These are phyloP conservation scores for Aspergillus hiratsukae DNA, from an alignment of 2,329 filamentous ascomycete genomes.

Conservation along the genomic window DNA sequence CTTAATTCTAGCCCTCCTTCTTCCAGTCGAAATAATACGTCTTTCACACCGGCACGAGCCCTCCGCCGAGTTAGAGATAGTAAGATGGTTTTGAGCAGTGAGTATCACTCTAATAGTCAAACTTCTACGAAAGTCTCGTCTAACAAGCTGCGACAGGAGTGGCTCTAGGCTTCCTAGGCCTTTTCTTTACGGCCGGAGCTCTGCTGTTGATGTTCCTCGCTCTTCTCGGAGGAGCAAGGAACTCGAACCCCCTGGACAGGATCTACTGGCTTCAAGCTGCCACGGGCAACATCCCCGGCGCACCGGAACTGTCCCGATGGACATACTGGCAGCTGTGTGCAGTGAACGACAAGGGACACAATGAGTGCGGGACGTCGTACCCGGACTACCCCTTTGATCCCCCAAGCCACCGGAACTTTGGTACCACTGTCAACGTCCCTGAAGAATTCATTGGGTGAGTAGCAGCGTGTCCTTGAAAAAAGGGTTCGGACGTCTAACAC, in stretches of 20 bases:
- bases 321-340: slow-evolving; percentile 85
- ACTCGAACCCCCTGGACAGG: slow-evolving; percentile 58
- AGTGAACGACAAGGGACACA: slow-evolving; percentile 49
- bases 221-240: slow-evolving; percentile 56
- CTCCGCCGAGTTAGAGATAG: background rate
- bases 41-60: background rate
- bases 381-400: slow-evolving; percentile 65
- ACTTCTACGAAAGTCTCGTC: background rate
- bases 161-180: slow-evolving; percentile 52
- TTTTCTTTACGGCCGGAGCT: slow-evolving; percentile 59
- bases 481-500: slow-evolving; percentile 14
- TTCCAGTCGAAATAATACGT: background rate
- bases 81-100: slow-evolving; percentile 31
- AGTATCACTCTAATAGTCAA: slow-evolving; percentile 6
- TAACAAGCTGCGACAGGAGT: slow-evolving; percentile 43
- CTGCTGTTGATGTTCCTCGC: slow-evolving; percentile 63
- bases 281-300: slow-evolving; percentile 67
- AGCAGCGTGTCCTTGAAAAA: slow-evolving; percentile 5
- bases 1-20: background rate
- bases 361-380: slow-evolving; percentile 61
- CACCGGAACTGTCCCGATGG: slow-evolving; percentile 70
- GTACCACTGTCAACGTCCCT: slow-evolving; percentile 51
- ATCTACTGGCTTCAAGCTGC: slow-evolving; percentile 84
- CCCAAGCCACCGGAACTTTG: slow-evolving; percentile 53
- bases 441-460: slow-evolving; percentile 50